A percentile compares a stretch with the other conserved stretches of the same genome.
These are phyloP conservation scores for Moesziomyces sp. DNA, from an alignment of 1,284 basidiomycete species.

Conservation along the genomic window DNA sequence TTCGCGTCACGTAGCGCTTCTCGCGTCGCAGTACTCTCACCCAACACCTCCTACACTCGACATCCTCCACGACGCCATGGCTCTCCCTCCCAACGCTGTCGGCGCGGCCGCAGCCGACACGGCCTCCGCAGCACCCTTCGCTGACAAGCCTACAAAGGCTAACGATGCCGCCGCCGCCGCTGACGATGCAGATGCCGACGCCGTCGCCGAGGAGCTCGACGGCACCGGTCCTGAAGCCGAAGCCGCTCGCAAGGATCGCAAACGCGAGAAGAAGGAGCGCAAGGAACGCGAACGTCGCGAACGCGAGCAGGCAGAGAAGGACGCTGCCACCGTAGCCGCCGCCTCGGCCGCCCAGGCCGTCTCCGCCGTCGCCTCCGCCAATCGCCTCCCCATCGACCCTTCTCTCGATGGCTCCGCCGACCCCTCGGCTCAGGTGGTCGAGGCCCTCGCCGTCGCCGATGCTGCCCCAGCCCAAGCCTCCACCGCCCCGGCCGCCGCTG, in stretches of 20 bases:
- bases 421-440: not conserved
- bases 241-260: constrained; percentile 22
- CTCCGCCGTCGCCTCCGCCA: constrained; percentile 36
- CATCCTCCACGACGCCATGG: constrained; percentile 10
- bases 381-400: constrained; percentile 45
- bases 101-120: constrained; percentile 12
- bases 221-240: constrained; percentile 11
- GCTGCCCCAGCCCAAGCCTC: constrained; percentile 3
- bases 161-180: constrained; percentile 11
- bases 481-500: constrained; percentile 3
- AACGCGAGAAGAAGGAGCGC: constrained; percentile 50
- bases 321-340: constrained; percentile 47
- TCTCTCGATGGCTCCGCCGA: constrained; percentile 16
- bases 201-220: constrained; percentile 18
- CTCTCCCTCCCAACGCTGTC: constrained; percentile 2
- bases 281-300: constrained; percentile 39
- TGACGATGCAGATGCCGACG: constrained; percentile 33
- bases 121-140: constrained; percentile 2
- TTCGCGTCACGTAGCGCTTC: constrained; percentile 1
- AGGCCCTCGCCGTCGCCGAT: constrained; percentile 7
- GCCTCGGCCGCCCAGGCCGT: constrained; percentile 46
- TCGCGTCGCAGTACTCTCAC: constrained; percentile 4
- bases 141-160: constrained; percentile 1
- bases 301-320: constrained; percentile 48
- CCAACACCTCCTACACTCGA: not conserved